Evolutionary conservation across 169 alveolate genomes (phyloP), one percentile per base, ranked within the genome.

Genomic region (Sarcocystis neurona): DNA sequence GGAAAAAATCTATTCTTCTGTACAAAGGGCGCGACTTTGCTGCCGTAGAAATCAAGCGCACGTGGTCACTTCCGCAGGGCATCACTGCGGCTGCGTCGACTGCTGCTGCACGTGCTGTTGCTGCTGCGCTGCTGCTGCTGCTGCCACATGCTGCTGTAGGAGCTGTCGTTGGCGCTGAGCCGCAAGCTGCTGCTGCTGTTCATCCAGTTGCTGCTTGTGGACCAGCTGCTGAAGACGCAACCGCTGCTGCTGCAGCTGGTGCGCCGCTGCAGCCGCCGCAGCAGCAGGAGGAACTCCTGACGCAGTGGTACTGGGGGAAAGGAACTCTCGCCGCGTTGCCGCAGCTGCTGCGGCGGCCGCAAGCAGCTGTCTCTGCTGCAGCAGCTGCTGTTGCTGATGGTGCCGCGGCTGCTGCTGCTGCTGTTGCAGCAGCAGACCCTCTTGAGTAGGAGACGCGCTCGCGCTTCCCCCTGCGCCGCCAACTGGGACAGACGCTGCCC

Each of bases 91-190:
- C 56, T 70, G 79, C n/a, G 15, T 48, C 4, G 30, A 37, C 50
- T 72, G 82, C 82, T 15, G 82, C 58, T 39, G 82, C 34, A 27
- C 41, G 56, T 72, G 82, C 34, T 72, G 82, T 30, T 72, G 82
- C 27, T 72, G 82, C 56, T 63, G 75, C 20, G 75, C 75, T 5
- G 75, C 75, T 6, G 56, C 82, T 4, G 82, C 82, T 2, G 82
- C 56, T 27, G 41, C 82, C 3, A 39, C 58, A 30, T 72, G 82
- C 82, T 72, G 82, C 10, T 39, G 46, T 15, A 47, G 20, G n/a
- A 72, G 82, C 3, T 39, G 82, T 53, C 0, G n/a, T 32, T 68
- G 79, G n/a, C 3, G 47, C 10, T 5, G 46, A 5, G 79, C 43
- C 23, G 79, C 79, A 12, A 34, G 39, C 70, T 4, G 48, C 79